Base-by-base conservation (phyloP, 1,139 yeast species). In the Nakaseomyces nivariensis region DNA sequence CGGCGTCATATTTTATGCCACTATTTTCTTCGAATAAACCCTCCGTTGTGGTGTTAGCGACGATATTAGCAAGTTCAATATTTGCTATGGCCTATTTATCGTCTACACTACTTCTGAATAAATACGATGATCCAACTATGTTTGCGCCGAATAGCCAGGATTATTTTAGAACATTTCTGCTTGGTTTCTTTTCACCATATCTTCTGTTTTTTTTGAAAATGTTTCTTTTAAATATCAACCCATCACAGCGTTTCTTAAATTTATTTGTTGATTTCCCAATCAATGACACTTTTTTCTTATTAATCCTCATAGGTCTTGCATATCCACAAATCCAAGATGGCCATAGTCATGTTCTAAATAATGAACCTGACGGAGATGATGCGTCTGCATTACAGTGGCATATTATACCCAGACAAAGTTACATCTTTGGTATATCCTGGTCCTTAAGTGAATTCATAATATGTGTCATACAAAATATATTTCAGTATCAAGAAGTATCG, bases 121-220 rank as follows among this genome's bases (percentile, higher is more conserved):
- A 54, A 24, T 63, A 62, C 44, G 56, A 57, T 31, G 68, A 63
- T 37, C 62, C 62, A 3, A 47, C 46, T 25, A 53, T 66, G 58
- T 66, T 66, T 52, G 55, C 52, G 24, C 70, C 70, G n/a, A 58
- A 61, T 46, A 56, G 67, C 1, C 70, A 66, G 48, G 70, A 66
- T 47, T 66, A 64, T 49, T 66, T 66, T 50, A 53, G 70, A 47
- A 63, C 69, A 3, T 53, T 60, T 26, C 50, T 66, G 36, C 49
- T 66, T n/a, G 68, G 69, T 5, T 53, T 63, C 4, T 57, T 65
- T 47, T 64, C 70, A 3, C 70, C 70, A 7, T 56, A 63, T 45
- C 52, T 64, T 9, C 59, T 57, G 37, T 59, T 56, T 41, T 63
- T 65, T 46, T 48, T 64, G 34, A 63, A 60, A 48, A 54, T 54